Base-by-base conservation (phyloP, 176 grass and related monocot genomes). In the Oryza nivara region DNA sequence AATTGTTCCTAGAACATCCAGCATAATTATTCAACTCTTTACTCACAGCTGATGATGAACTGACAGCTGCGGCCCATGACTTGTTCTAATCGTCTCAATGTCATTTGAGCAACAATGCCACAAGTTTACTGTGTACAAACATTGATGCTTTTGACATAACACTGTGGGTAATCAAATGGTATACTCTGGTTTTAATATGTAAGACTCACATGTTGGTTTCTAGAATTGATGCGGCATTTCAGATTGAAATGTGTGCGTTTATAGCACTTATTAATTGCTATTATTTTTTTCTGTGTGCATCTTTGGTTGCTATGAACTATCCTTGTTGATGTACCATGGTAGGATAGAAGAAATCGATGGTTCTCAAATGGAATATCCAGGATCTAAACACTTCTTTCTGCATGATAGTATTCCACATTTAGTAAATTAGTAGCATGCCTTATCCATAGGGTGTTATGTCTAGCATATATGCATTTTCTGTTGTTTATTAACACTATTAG, bases 1-100 rank as follows among this genome's bases (percentile, higher is more conserved):
- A 4, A 34, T 64, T 63, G 72, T 63, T 63, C 52, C 22, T 82
- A 72, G 36, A 61, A 41, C 70, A 82, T 72, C 4, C 52, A 82
- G 36, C 45, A 58, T 9, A 3, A n/a, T 56, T 20, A 56, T 41
- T 70, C 6, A 22, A 6, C 47, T 72, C 58, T 65, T 74, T 82
- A 32, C 58, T 66, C 13, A 26, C 56, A 73, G 56, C 47, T 38
- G 81, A 19, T 58, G 43, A 67, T 43, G 40, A 10, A 46, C 44
- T 75, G 43, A 73, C 20, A 14, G 12, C 61, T 72, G 6, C 6
- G n/a, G 20, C 28, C 36, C 44, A 67, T 34, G 45, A 26, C 30
- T 15, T 25, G 8, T 73, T 73, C 15, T 73, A 17, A 65, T 45
- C 16, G 30, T 38, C 16, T 74, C 22, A 20, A 22, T 87, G 23